phyloP scores from a whole-genome alignment of 208 protist genomes.

The Crithidia expoeki region DNA sequence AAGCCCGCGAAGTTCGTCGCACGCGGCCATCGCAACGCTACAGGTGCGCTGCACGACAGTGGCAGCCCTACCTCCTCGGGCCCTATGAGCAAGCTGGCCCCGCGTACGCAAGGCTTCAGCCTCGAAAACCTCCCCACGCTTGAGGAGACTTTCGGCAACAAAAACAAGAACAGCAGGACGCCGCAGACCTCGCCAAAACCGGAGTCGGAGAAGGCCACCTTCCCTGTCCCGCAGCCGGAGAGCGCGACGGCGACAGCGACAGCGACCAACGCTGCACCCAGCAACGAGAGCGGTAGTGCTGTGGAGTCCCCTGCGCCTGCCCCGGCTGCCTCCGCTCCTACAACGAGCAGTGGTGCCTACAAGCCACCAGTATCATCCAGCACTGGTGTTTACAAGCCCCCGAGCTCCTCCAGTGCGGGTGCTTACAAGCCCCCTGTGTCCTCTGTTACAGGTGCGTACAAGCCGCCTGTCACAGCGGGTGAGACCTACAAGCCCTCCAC shows the following conservation, averaged over 20 bases:
- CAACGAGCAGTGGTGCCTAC: constrained; percentile 44
- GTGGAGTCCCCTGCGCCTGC: neutral
- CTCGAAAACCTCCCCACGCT: constrained; percentile 65
- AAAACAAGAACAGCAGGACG: constrained; percentile 34
- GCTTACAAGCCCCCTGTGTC: constrained; percentile 31
- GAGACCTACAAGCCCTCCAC: neutral
- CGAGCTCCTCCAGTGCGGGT: neutral
- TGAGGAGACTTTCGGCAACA: constrained; percentile 51
- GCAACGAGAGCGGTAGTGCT: constrained; percentile 1
- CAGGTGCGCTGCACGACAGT: constrained; percentile 39
- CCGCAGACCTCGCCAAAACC: constrained; percentile 15
- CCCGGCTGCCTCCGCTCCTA: constrained; percentile 4
- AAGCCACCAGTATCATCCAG: constrained; percentile 44
- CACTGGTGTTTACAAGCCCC: constrained; percentile 17
- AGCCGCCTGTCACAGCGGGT: constrained; percentile 5
- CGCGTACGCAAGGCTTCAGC: constrained; percentile 33
- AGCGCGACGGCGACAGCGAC: neutral
- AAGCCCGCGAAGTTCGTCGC: constrained; percentile 76
- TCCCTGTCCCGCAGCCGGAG: constrained; percentile 12
- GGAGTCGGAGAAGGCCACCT: constrained; percentile 11
- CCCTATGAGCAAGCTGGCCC: constrained; percentile 1
- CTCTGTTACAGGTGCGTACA: constrained; percentile 5
- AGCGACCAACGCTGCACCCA: neutral
- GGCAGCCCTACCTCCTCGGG: constrained; percentile 16
- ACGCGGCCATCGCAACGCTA: constrained; percentile 65